Conservation (phyloP, 345 rosid species). For the Bruguiera gymnorhiza region DNA sequence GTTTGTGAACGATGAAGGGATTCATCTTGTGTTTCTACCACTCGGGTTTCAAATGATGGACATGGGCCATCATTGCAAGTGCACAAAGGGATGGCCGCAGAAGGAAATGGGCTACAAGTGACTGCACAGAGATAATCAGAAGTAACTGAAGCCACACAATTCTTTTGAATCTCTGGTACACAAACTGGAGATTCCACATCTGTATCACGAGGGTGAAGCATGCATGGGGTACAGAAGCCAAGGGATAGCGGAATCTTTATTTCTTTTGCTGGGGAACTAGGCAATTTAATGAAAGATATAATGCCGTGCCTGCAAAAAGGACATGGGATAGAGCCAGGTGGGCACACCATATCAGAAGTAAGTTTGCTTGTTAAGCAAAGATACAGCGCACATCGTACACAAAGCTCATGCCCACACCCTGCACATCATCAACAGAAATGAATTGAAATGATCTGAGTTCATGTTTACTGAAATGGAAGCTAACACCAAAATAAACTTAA, state of each 20-base stretch:
- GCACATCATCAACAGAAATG: conserved; percentile 18
- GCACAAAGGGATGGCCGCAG: conserved; percentile 77
- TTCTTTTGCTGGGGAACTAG: conserved; percentile 64
- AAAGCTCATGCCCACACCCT: conserved; percentile 95
- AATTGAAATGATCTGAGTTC: neutral
- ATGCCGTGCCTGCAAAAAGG: conserved; percentile 94
- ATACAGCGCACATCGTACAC: conserved; percentile 89
- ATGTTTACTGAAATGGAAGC: no score
- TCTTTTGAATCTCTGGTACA: conserved; percentile 57
- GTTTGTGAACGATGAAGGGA: conserved; percentile 44
- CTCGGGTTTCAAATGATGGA: conserved; percentile 68
- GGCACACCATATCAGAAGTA: conserved; percentile 57
- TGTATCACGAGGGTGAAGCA: conserved; percentile 69
- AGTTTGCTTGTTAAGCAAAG: conserved; percentile 83
- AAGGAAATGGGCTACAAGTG: conserved; percentile 93
- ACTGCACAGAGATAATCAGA: conserved; percentile 86
- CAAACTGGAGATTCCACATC: conserved; percentile 55
- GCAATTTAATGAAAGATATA: conserved; percentile 60
- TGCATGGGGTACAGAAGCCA: conserved; percentile 86
- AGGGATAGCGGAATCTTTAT: conserved; percentile 63
- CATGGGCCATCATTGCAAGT: conserved; percentile 84
- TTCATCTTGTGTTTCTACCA: conserved; percentile 44
- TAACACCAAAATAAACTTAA: no score
- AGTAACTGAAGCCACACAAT: conserved; percentile 71
- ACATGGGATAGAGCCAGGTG: conserved; percentile 89